These are phyloP conservation scores for Artomyces pyxidatus DNA, from an alignment of 768 basidiomycete species.

Conservation along the genomic window DNA sequence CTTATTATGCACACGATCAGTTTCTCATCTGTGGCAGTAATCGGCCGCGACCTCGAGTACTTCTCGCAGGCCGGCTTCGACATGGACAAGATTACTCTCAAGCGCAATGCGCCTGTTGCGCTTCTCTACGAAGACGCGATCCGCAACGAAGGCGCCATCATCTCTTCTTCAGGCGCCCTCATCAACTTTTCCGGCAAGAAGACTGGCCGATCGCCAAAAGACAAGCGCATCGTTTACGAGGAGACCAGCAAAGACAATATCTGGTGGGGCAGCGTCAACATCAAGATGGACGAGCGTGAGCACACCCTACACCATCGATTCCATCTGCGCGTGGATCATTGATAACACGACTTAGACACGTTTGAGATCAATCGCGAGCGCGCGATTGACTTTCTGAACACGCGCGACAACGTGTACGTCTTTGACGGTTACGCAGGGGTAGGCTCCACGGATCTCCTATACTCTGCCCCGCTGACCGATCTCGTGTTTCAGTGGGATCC, in stretches of 20 bases:
- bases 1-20: neutral
- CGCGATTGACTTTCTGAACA: slow-evolving; percentile 98
- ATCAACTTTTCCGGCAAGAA: slow-evolving; percentile 99
- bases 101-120: slow-evolving; percentile 86
- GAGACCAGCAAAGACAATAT: slow-evolving; percentile 94
- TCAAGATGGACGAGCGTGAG: slow-evolving; percentile 95
- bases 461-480: neutral
- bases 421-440: slow-evolving; percentile 94
- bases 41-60: slow-evolving; percentile 89
- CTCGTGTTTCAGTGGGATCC: slow-evolving; percentile 79
- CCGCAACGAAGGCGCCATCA: slow-evolving; percentile 96
- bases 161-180: slow-evolving; percentile 90
- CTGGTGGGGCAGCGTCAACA: slow-evolving; percentile 99
- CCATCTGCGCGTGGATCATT: neutral
- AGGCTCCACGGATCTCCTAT: slow-evolving; percentile 19
- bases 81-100: slow-evolving; percentile 94
- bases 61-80: slow-evolving; percentile 99
- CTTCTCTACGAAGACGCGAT: slow-evolving; percentile 96
- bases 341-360: slow-evolving; percentile 52
- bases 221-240: slow-evolving; percentile 99
- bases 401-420: slow-evolving; percentile 95
- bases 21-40: slow-evolving; percentile 42
- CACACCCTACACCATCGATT: slow-evolving; percentile 15
- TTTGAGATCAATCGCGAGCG: slow-evolving; percentile 99
- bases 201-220: slow-evolving; percentile 95